Conservation (phyloP, 768 basidiomycete species). For the Suillus cothurnatus region DNA sequence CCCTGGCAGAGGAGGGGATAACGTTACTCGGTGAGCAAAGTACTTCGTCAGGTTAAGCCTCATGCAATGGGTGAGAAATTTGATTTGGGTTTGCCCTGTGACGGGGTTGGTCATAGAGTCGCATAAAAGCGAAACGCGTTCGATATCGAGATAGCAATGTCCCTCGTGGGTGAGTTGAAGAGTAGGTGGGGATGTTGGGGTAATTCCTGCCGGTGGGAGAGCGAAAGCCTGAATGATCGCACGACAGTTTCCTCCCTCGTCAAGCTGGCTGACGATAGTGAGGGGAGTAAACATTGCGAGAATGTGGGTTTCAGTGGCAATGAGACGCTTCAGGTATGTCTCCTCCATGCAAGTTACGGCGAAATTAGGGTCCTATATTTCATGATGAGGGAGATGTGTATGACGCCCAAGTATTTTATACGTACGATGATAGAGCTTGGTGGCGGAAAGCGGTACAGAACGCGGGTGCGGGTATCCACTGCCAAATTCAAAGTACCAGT, state of each 20-base stretch:
- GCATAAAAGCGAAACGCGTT: not conserved
- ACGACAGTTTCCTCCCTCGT: not conserved
- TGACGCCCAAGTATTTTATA: not conserved
- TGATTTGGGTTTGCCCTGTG: not conserved
- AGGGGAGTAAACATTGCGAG: constrained; percentile 4
- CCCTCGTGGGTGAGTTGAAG: constrained; percentile 6
- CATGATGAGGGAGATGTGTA: not conserved
- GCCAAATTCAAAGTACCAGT: constrained; percentile 4
- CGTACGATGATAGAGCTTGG: not conserved
- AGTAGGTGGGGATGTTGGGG: not conserved
- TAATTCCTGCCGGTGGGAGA: not conserved
- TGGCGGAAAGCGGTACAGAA: not conserved
- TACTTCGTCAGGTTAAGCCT: constrained; percentile 3
- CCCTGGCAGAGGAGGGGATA: not conserved
- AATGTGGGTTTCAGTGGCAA: constrained; percentile 4
- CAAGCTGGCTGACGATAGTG: not conserved
- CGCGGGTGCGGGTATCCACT: not conserved
- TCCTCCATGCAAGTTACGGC: not conserved
- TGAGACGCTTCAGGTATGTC: constrained; percentile 7
- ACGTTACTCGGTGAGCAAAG: constrained; percentile 3
- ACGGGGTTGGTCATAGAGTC: not conserved
- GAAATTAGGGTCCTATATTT: not conserved
- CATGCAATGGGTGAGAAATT: constrained; percentile 5
- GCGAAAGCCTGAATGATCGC: not conserved
- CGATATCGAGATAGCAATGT: constrained; percentile 5